These are phyloP conservation scores for Heritiera fomes DNA, from an alignment of 345 rosid species.

Conservation along the genomic window DNA sequence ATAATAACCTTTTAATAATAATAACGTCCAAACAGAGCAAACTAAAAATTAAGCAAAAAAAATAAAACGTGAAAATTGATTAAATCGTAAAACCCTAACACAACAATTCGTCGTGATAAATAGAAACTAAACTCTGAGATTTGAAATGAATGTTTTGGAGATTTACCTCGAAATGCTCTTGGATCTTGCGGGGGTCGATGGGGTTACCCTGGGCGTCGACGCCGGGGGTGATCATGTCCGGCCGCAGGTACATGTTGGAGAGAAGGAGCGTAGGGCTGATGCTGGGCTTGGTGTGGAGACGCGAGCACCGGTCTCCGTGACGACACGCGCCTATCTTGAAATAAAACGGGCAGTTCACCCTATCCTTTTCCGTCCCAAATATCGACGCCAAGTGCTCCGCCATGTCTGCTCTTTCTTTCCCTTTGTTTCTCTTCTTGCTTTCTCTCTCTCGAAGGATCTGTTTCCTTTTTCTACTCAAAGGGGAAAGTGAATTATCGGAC, in stretches of 20 bases:
- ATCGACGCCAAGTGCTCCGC: slow-evolving; percentile 86
- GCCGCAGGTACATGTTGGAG: slow-evolving; percentile 83
- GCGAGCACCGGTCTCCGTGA: slow-evolving; percentile 76
- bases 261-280: slow-evolving; percentile 72
- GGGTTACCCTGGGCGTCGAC: slow-evolving; percentile 51
- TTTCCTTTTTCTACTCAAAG: background rate
- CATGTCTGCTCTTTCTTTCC: slow-evolving; percentile 21
- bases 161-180: slow-evolving; percentile 64
- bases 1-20: background rate
- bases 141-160: background rate
- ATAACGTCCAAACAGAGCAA: background rate
- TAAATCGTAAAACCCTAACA: background rate
- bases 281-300: slow-evolving; percentile 79
- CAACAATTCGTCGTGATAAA: background rate
- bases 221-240: slow-evolving; percentile 70
- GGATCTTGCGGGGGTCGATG: slow-evolving; percentile 61
- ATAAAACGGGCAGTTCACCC: slow-evolving; percentile 84
- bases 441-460: background rate
- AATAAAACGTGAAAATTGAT: background rate
- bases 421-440: background rate
- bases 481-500: background rate
- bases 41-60: background rate
- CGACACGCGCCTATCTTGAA: slow-evolving; percentile 86
- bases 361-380: slow-evolving; percentile 80
- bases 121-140: background rate